Conservation (phyloP, 768 basidiomycete genomes). For the Lyophyllum semitale region DNA sequence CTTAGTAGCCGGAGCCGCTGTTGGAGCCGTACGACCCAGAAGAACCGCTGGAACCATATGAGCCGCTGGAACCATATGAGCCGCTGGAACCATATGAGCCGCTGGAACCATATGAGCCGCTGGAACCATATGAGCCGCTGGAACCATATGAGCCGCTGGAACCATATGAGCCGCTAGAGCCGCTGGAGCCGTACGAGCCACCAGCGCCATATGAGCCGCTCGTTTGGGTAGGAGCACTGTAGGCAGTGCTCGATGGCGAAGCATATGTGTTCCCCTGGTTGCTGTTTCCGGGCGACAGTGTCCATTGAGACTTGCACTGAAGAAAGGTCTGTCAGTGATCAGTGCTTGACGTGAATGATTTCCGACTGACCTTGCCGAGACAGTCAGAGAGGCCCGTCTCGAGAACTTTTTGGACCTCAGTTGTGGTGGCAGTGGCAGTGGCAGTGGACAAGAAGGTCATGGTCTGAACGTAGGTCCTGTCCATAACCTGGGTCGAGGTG, state of each 20-base stretch:
- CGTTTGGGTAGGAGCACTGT: conserved; percentile 18
- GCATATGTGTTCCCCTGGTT: conserved; percentile 50
- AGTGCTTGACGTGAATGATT: background rate
- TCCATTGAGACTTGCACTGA: conserved; percentile 62
- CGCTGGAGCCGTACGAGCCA: conserved; percentile 18
- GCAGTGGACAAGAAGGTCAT: conserved; percentile 53
- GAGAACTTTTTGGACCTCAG: conserved; percentile 43
- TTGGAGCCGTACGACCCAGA: conserved; percentile 24
- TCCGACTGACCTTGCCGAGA: conserved; percentile 43
- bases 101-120: conserved; percentile 7
- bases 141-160: conserved; percentile 11
- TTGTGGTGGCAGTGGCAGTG: conserved; percentile 48
- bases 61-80: conserved; percentile 3
- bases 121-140: background rate
- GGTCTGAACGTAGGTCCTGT: conserved; percentile 50
- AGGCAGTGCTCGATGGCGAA: conserved; percentile 21
- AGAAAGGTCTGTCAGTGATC: conserved; percentile 15
- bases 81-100: conserved; percentile 6
- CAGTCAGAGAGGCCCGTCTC: conserved; percentile 57
- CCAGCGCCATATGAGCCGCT: conserved; percentile 19
- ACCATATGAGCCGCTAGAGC: background rate
- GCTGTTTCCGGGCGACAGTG: conserved; percentile 52
- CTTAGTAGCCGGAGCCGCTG: conserved; percentile 28
- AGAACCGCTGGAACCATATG: conserved; percentile 17
- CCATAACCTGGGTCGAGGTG: conserved; percentile 52